Base-by-base conservation (phyloP, 1,284 basidiomycete genomes). In the Leucoagaricus sp. region DNA sequence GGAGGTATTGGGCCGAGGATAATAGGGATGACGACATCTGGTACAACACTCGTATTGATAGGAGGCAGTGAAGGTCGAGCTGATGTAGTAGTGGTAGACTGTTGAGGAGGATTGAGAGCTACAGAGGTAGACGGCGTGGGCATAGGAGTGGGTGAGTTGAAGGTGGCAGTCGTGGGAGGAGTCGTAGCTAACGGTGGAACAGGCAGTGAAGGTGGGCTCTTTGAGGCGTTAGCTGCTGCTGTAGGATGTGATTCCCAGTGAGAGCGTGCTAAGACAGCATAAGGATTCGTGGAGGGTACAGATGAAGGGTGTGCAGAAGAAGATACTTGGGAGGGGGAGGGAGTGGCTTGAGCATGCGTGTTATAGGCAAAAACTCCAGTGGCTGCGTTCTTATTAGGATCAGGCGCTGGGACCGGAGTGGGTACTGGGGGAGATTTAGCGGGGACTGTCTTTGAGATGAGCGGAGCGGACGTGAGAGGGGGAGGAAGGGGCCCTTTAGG, bases 391-490 rank as follows among this genome's bases (percentile, higher is more conserved):
- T 65, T 65, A 36, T 64, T 58, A 34, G 64, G 52, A 28, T 54
- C 61, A 25, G 55, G 33, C 21, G 48, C 19, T 19, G 57, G 42
- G 12, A 51, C n/a, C 9, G 60, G n/a, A 26, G 52, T 48, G 36
- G 60, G 42, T 26, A 45, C 46, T 4, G 60, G n/a, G 26, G 68
- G 63, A 23, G 59, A 26, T 13, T 62, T 41, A 53, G 60, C 26
- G 52, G 55, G 45, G 9, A 64, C 48, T 34, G 65, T 64, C 64
- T 75, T 76, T 59, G 76, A 67, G n/a, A 75, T 64, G 33, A 87
- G 72, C 0, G 88, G 87, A 1, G 80, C 73, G 4, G 82, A 83
- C 1, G 86, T 87, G 28, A 89, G 66, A 13, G 85, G 87, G 10
- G 86, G 86, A 29, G 87, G 86, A 38, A 87, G 70, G 12, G 81